These are phyloP conservation scores for Carpinus fangiana DNA, from an alignment of 306 rosid species.

Conservation along the genomic window DNA sequence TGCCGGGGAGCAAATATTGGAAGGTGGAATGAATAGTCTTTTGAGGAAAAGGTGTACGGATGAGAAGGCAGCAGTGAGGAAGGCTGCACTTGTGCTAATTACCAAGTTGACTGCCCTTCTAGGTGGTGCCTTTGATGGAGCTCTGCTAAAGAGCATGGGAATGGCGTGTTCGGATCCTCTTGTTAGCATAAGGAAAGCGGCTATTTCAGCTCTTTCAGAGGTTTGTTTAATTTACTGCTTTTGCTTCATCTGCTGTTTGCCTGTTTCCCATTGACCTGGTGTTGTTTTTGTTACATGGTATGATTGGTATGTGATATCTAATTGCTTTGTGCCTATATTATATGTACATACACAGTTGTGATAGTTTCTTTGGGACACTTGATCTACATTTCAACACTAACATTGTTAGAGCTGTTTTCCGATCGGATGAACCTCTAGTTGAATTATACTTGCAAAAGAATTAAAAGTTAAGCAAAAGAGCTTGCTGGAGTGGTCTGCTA, in stretches of 20 bases:
- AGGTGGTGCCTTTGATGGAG: conserved; percentile 70
- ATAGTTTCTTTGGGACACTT: background rate
- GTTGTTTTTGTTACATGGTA: background rate
- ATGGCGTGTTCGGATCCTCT: conserved; percentile 94
- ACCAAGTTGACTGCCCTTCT: conserved; percentile 69
- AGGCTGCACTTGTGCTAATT: conserved; percentile 74
- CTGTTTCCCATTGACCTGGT: background rate
- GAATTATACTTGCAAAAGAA: no score
- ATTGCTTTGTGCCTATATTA: background rate
- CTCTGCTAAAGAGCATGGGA: conserved; percentile 74
- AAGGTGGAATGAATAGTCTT: conserved; percentile 46
- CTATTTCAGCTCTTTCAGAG: conserved; percentile 76
- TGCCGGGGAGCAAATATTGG: conserved; percentile 27
- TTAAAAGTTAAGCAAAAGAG: no score
- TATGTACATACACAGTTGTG: background rate
- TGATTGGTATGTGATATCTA: background rate
- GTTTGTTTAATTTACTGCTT: conserved; percentile 35
- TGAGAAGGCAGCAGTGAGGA: conserved; percentile 90
- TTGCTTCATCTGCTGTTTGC: background rate
- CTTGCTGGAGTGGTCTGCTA: no score
- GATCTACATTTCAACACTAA: background rate
- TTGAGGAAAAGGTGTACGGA: conserved; percentile 79
- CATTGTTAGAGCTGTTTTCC: no score
- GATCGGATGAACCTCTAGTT: no score
- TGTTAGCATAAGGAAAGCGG: conserved; percentile 85